A percentile compares a stretch with the other conserved stretches of the same genome.
Conservation (phyloP, 305 asterid genomes). For the Fraxinus greggii region DNA sequence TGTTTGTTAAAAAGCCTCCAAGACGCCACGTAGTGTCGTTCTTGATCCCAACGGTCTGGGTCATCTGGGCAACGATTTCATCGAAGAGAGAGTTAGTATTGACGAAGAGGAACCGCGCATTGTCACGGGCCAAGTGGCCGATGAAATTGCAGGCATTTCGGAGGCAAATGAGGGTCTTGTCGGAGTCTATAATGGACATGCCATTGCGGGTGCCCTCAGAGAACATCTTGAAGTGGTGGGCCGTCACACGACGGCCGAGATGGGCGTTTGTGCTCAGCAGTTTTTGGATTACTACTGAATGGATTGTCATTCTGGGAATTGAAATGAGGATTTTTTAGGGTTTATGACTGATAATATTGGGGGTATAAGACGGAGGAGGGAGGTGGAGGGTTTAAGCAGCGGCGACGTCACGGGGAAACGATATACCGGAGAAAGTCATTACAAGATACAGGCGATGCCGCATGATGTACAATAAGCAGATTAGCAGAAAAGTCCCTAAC, state of each 20-base stretch:
- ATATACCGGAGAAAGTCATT: not conserved
- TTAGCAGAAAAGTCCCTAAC: not conserved
- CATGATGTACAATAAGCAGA: not conserved
- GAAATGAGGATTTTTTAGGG: slow-evolving; percentile 12
- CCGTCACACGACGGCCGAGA: slow-evolving; percentile 74
- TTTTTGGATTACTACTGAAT: slow-evolving; percentile 77
- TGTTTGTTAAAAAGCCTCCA: slow-evolving; percentile 88
- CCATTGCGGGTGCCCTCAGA: slow-evolving; percentile 77
- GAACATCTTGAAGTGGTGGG: slow-evolving; percentile 88
- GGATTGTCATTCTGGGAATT: slow-evolving; percentile 62
- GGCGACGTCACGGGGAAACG: slow-evolving; percentile 16
- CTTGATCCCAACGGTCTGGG: slow-evolving; percentile 56
- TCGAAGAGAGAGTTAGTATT: slow-evolving; percentile 80
- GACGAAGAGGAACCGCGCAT: slow-evolving; percentile 80
- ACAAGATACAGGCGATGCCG: not conserved
- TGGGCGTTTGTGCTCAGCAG: slow-evolving; percentile 85
- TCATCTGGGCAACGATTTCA: slow-evolving; percentile 74
- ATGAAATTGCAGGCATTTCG: slow-evolving; percentile 90
- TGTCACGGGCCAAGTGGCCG: slow-evolving; percentile 63
- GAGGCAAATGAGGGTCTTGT: slow-evolving; percentile 84
- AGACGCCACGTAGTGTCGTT: slow-evolving; percentile 92
- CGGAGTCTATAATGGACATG: slow-evolving; percentile 70
- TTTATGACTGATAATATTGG: slow-evolving; percentile 15
- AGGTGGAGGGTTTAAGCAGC: slow-evolving; percentile 31
- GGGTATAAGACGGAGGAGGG: not conserved